phyloP scores from a whole-genome alignment of 1,139 yeast genomes.

The Dujonia santamariae region DNA sequence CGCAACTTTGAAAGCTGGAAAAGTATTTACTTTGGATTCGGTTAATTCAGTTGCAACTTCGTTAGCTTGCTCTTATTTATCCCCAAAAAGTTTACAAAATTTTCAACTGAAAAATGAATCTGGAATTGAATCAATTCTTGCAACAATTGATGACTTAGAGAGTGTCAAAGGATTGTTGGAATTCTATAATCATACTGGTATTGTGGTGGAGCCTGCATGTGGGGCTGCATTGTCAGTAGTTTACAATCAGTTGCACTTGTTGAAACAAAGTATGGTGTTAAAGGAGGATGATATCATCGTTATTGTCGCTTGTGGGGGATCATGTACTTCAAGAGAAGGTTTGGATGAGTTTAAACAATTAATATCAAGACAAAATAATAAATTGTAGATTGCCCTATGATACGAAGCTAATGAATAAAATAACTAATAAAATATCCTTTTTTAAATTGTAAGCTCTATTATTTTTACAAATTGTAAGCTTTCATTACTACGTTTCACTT shows the following conservation, averaged over 20 bases:
- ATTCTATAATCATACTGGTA: conserved; percentile 47
- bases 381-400: conserved; percentile 13
- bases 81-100: conserved; percentile 43
- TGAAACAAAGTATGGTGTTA: conserved; percentile 31
- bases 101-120: conserved; percentile 29
- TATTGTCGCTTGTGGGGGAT: conserved; percentile 66
- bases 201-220: conserved; percentile 71
- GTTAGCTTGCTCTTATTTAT: conserved; percentile 57
- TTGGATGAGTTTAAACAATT: conserved; percentile 13
- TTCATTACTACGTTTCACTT: too few relatives aligned
- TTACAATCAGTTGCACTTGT: conserved; percentile 34
- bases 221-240: conserved; percentile 63
- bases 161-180: conserved; percentile 50
- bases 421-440: neutral
- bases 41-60: conserved; percentile 59
- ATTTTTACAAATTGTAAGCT: too few relatives aligned
- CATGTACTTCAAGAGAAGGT: conserved; percentile 29
- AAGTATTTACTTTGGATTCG: conserved; percentile 39
- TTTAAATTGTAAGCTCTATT: neutral
- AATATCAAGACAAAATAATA: conserved; percentile 14
- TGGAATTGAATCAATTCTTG: conserved; percentile 36
- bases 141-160: conserved; percentile 52
- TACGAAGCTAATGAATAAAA: too few relatives aligned
- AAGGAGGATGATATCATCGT: conserved; percentile 49
- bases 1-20: conserved; percentile 44